Base-by-base conservation (phyloP, 108 stramenopile genomes). In the Licmophora abbreviata region DNA sequence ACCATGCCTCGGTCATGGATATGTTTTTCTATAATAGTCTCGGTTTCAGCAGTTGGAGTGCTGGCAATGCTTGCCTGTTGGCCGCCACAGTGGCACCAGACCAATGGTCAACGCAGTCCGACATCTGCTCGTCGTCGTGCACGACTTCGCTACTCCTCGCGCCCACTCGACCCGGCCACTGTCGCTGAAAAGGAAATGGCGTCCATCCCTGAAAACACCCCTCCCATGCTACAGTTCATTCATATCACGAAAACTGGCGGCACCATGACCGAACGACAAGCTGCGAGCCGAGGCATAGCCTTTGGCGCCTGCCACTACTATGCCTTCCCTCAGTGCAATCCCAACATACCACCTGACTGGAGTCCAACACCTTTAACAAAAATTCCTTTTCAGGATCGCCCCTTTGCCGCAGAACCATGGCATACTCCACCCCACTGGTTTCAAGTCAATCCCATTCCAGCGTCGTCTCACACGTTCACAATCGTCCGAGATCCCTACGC, bases 401-500 rank as follows among this genome's bases (percentile, higher is more conserved):
- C 15, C 11, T 50, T 32, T 50, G 11, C 48, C 3, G 27, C 31
- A 4, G 29, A 29, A 32, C 24, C 29, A 32, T 50, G 48, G 48
- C 30, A 31, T 15, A 10, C 4, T 50, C 48, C 48, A 31, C 48
- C 48, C 3, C 48, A 50, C 10, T 50, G 29, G 27, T 46, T 46
- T 46, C 24, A 21, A 7, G 17, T 20, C 28, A 50, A 32, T 31
- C 48, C 48, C 3, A 32, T 32, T 9, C 5, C 2, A 3, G 29
- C 3, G 2, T 18, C 3, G 1, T 29, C 18, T 29, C 28, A 15
- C 11, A n/a, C n/a, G n/a, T 75, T 75, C 55, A 31, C 54, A 1
- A 57, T 76, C 18, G 55, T 76, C 40, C 74, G 74, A 3, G 71
- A 76, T 49, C 74, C 74, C 18, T 76, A 76, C 44, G 56, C 57